Conservation (phyloP, 495 filamentous ascomycete species). For the Hypoxylon subgilvum region DNA sequence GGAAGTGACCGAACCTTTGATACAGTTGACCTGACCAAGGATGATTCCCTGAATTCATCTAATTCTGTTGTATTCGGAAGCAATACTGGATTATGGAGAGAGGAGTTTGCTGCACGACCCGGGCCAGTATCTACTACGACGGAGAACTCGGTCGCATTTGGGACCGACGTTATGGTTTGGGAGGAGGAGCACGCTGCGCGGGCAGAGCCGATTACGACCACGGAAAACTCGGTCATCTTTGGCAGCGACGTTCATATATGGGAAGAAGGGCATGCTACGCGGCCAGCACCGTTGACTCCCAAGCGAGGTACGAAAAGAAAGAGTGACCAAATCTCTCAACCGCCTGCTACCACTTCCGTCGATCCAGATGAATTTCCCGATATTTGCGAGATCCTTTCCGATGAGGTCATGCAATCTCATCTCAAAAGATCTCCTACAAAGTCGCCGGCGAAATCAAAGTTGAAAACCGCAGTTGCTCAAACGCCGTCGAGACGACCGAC, state of each 20-base stretch:
- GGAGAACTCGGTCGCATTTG: conserved; percentile 49
- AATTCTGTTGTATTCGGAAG: conserved; percentile 59
- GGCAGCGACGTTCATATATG: conserved; percentile 64
- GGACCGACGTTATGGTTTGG: conserved; percentile 37
- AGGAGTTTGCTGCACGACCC: conserved; percentile 55
- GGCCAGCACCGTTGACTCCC: conserved; percentile 43
- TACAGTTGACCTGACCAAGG: conserved; percentile 74
- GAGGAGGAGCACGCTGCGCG: conserved; percentile 40
- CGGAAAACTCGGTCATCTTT: conserved; percentile 52
- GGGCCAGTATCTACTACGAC: conserved; percentile 53
- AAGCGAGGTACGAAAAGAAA: conserved; percentile 74
- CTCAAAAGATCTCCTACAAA: conserved; percentile 35
- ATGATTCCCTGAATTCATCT: conserved; percentile 48
- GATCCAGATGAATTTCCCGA: conserved; percentile 48
- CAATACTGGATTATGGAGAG: conserved; percentile 63
- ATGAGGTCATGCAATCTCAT: conserved; percentile 27
- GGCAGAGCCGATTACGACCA: conserved; percentile 25
- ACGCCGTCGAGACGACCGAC: conserved; percentile 20
- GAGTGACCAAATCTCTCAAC: conserved; percentile 67
- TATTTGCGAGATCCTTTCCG: conserved; percentile 46
- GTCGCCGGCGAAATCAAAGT: conserved; percentile 39
- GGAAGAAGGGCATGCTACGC: conserved; percentile 61
- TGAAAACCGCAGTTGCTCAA: conserved; percentile 28
- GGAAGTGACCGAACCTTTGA: conserved; percentile 52
- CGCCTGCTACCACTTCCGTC: conserved; percentile 27